A percentile compares a stretch with the other conserved stretches of the same genome.
Evolutionary conservation across 2,329 filamentous ascomycete species (phyloP).

Genomic region (Karstenula rhodostoma): DNA sequence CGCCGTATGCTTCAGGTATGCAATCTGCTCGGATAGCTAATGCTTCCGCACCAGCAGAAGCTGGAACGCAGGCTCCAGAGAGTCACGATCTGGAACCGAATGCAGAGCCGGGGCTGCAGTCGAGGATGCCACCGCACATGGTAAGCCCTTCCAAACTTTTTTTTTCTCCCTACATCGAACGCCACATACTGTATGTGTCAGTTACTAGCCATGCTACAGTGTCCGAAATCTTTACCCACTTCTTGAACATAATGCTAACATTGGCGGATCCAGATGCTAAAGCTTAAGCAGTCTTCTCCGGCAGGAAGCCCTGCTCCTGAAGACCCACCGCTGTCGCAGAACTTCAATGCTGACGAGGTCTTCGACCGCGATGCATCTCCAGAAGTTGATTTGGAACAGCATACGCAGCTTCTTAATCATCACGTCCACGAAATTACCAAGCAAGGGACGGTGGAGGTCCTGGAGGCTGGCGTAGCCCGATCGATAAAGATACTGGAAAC

Average conservation of each 20-base stretch:
- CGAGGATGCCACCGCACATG: neutral
- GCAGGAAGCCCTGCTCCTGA: constrained; percentile 6
- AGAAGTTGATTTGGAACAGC: constrained; percentile 15
- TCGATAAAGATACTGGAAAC: constrained; percentile 48
- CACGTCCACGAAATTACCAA: constrained; percentile 45
- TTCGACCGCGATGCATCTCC: constrained; percentile 29
- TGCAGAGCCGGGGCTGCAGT: neutral
- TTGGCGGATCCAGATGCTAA: constrained; percentile 33
- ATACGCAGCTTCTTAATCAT: constrained; percentile 18
- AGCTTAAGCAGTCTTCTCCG: constrained; percentile 28
- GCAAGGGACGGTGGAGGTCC: constrained; percentile 39
- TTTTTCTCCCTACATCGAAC: neutral
- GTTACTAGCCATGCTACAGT: neutral
- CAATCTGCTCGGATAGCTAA: no score
- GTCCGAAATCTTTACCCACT: neutral
- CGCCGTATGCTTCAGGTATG: neutral
- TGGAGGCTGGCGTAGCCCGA: constrained; percentile 52
- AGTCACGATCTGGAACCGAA: neutral
- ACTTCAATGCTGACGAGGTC: constrained; percentile 26
- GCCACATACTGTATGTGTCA: no score
- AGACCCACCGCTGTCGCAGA: neutral
- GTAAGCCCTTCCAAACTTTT: neutral
- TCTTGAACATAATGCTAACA: neutral
- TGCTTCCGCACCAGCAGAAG: neutral
- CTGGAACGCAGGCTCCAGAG: neutral